Evolutionary conservation across 1,284 basidiomycete genomes (phyloP).

Genomic region (Pyrrhoderma lamaoense): DNA sequence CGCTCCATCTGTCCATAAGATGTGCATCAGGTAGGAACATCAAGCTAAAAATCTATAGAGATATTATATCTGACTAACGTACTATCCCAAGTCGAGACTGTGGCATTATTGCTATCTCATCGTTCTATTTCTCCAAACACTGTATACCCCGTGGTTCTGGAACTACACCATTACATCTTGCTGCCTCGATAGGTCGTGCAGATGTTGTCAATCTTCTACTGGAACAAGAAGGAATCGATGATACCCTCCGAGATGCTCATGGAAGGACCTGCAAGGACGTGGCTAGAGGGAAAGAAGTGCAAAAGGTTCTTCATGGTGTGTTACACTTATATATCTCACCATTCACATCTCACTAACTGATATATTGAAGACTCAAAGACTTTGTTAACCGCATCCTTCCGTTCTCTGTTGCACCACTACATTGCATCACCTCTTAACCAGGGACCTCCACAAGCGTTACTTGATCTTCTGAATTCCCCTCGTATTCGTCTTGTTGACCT

Average conservation of each 20-base stretch:
- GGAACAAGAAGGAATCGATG: slow-evolving; percentile 75
- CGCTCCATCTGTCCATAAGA: slow-evolving; percentile 80
- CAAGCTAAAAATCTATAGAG: too few species aligned
- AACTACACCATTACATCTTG: slow-evolving; percentile 83
- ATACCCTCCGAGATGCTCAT: slow-evolving; percentile 66
- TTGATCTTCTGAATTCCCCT: slow-evolving; percentile 55
- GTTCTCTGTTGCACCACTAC: slow-evolving; percentile 67
- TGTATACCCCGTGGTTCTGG: slow-evolving; percentile 58
- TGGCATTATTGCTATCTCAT: slow-evolving; percentile 65
- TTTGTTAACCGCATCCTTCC: slow-evolving; percentile 71
- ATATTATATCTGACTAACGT: slow-evolving; percentile 5
- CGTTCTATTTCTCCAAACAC: slow-evolving; percentile 74
- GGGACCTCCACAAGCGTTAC: slow-evolving; percentile 43
- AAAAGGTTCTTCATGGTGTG: slow-evolving; percentile 73
- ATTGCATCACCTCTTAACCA: slow-evolving; percentile 50
- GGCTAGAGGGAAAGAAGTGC: slow-evolving; percentile 62
- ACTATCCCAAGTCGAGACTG: slow-evolving; percentile 44
- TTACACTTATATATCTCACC: slow-evolving; percentile 6
- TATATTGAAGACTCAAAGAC: slow-evolving; percentile 57
- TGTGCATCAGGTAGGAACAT: slow-evolving; percentile 77
- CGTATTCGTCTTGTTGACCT: slow-evolving; percentile 56
- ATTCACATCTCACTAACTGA: not conserved
- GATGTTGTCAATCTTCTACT: slow-evolving; percentile 75
- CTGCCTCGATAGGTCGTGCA: slow-evolving; percentile 70
- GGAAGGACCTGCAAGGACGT: slow-evolving; percentile 73